Evolutionary conservation across 495 filamentous ascomycete species (phyloP), one percentile per base, ranked within the genome.

Genomic region (Lentithecium fluviatile): DNA sequence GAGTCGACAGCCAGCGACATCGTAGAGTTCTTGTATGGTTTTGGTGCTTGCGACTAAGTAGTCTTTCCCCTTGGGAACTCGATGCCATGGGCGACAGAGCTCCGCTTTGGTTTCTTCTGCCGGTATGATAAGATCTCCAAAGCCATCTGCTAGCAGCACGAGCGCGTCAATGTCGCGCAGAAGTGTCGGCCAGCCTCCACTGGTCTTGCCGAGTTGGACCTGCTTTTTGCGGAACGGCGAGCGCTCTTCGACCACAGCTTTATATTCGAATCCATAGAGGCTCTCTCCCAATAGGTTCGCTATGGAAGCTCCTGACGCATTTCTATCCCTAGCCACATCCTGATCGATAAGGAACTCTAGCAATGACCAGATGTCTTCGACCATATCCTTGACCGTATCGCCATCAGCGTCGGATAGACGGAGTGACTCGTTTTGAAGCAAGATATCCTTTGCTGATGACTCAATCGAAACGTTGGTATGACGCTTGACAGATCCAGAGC

Each of bases 311-410:
- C 69, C 64, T 20, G 49, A 21, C 1, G 32, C 7, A 21, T 29
- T 43, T 8, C 46, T 23, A 2, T 62, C 52, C 11, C 36, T 43
- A 6, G 10, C n/a, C 2, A 50, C 60, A n/a, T 68, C 60, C 19
- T 56, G 48, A 6, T 69, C 69, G 40, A 65, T 61, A 2, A 70
- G 38, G n/a, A 55, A 69, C 8, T 68, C 67, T 12, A 71, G 24
- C 0, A 51, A 13, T 5, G 69, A 71, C 69, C 69, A 71, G 2
- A 65, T 65, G 40, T 68, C 47, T 7, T 58, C 11, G 12, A 70
- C 29, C 21, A 60, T 32, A n/a, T 71, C 64, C 49, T 58, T 52
- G 46, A 71, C 56, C 4, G 37, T 65, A 36, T 69, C 60, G 0
- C 53, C 25, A 21, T 43, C 60, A 2, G 45, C 20, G 1, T 43